Evolutionary conservation across 2,329 filamentous ascomycete species (phyloP).

Genomic region (Ophiostoma angusticollis): DNA sequence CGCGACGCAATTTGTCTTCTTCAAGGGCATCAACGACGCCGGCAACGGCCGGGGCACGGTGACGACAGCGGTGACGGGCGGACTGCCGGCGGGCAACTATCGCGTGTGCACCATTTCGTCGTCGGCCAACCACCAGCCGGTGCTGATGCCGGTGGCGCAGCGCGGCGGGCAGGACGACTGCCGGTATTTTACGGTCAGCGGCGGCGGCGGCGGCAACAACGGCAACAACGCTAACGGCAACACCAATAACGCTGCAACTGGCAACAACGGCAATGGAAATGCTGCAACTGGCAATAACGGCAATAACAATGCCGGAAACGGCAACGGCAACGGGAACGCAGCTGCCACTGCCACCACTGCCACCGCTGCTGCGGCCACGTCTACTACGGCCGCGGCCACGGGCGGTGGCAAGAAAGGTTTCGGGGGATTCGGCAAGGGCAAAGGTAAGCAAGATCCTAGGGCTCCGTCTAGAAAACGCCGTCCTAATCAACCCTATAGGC

Average conservation of each 20-base stretch:
- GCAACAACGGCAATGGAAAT: neutral
- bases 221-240: slow-evolving; percentile 12
- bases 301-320: slow-evolving; percentile 3
- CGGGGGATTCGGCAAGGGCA: too few relatives aligned
- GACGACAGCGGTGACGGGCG: slow-evolving; percentile 39
- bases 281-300: slow-evolving; percentile 11
- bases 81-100: slow-evolving; percentile 50
- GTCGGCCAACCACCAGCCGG: slow-evolving; percentile 53
- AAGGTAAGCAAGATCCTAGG: too few relatives aligned
- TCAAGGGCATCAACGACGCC: slow-evolving; percentile 54
- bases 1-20: slow-evolving; percentile 43
- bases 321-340: slow-evolving; percentile 12
- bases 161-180: slow-evolving; percentile 56
- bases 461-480: too few relatives aligned
- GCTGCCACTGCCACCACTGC: slow-evolving; percentile 6
- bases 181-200: slow-evolving; percentile 42
- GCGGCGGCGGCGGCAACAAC: slow-evolving; percentile 8
- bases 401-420: too few relatives aligned
- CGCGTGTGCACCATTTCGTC: slow-evolving; percentile 51
- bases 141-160: slow-evolving; percentile 54
- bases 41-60: slow-evolving; percentile 44
- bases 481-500: too few relatives aligned
- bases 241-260: neutral
- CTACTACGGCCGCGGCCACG: neutral
- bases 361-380: neutral